Evolutionary conservation across 768 basidiomycete species (phyloP).

Genomic region (Naematelia aurantialba): DNA sequence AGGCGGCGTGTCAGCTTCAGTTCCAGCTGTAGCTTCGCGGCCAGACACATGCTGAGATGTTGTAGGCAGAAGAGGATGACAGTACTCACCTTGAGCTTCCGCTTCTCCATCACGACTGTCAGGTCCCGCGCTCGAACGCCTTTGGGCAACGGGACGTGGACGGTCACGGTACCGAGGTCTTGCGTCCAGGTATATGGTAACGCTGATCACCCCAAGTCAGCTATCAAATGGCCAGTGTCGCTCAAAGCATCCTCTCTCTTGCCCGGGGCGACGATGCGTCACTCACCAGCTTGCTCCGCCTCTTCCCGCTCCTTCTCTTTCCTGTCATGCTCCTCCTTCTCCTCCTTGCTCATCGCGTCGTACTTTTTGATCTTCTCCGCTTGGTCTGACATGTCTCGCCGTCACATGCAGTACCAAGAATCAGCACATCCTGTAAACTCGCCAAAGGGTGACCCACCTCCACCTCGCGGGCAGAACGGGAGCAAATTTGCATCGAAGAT

Average conservation of each 20-base stretch:
- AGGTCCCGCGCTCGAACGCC: constrained; percentile 81
- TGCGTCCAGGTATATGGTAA: constrained; percentile 92
- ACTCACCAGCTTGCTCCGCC: constrained; percentile 78
- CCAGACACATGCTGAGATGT: neutral
- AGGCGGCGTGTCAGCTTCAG: neutral
- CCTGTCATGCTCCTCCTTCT: constrained; percentile 67
- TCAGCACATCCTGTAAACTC: no score
- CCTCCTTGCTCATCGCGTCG: constrained; percentile 71
- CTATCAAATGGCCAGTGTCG: no score
- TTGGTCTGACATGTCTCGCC: constrained; percentile 1
- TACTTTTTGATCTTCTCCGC: constrained; percentile 51
- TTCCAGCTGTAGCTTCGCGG: neutral
- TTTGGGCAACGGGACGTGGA: constrained; percentile 76
- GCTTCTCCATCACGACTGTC: constrained; percentile 69
- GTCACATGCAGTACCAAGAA: no score
- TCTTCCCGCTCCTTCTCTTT: constrained; percentile 66
- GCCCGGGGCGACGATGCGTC: neutral
- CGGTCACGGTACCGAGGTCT: constrained; percentile 78
- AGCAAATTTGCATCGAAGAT: no score
- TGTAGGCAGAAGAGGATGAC: neutral
- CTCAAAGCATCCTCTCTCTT: constrained; percentile 1
- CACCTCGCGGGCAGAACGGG: neutral
- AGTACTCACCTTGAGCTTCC: constrained; percentile 70
- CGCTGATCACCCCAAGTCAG: constrained; percentile 54
- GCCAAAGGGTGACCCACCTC: neutral